These are phyloP conservation scores for Aspergillus campestris DNA, from an alignment of 495 filamentous ascomycete species.

Conservation along the genomic window DNA sequence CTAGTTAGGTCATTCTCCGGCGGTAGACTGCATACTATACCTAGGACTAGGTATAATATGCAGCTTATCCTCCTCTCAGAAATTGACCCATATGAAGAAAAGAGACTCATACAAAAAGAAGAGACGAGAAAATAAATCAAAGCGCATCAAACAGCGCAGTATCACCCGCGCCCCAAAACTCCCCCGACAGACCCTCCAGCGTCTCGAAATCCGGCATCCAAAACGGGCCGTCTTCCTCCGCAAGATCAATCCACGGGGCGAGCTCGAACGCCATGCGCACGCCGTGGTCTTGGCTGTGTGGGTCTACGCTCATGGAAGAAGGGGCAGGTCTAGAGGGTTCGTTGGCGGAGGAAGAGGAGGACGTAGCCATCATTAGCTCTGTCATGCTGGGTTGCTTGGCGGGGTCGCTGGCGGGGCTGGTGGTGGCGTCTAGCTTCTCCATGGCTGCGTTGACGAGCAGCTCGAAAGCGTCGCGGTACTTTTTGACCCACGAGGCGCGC, in stretches of 20 bases:
- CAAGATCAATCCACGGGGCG: slow-evolving; percentile 39
- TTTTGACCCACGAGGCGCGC: slow-evolving; percentile 42
- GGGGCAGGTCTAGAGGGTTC: background rate
- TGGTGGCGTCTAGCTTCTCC: slow-evolving; percentile 34
- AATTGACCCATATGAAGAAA: no score
- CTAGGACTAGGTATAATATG: no score
- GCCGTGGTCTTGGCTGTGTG: slow-evolving; percentile 22
- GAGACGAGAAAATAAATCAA: slow-evolving; percentile 8
- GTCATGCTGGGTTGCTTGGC: slow-evolving; percentile 33
- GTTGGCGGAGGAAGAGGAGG: background rate
- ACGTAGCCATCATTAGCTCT: slow-evolving; percentile 29
- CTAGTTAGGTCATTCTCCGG: no score
- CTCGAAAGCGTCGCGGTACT: slow-evolving; percentile 48
- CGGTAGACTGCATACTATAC: no score
- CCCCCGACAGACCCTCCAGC: slow-evolving; percentile 31
- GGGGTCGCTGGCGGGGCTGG: slow-evolving; percentile 19
- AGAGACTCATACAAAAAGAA: no score
- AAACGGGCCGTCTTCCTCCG: slow-evolving; percentile 27
- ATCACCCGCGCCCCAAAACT: slow-evolving; percentile 27
- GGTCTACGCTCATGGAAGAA: background rate
- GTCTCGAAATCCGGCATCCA: slow-evolving; percentile 44
- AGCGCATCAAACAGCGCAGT: slow-evolving; percentile 28
- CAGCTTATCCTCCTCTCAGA: no score
- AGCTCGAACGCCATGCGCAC: slow-evolving; percentile 39
- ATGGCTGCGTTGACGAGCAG: slow-evolving; percentile 45